These are phyloP conservation scores for Phaeosphaeria sp. DNA, from an alignment of 2,329 filamentous ascomycete species.

Conservation along the genomic window DNA sequence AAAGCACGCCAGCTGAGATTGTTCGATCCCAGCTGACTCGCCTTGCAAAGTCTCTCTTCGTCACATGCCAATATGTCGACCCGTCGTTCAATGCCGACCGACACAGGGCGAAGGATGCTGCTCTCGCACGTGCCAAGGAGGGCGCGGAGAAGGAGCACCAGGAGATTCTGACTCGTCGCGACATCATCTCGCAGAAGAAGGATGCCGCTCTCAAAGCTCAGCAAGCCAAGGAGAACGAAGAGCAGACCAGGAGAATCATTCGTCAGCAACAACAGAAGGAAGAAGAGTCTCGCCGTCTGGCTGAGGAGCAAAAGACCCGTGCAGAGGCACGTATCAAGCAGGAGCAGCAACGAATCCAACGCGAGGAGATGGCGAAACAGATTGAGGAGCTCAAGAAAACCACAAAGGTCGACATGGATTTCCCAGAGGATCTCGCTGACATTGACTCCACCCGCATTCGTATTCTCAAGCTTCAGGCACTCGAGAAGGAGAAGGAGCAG, in stretches of 20 bases:
- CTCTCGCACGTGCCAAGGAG: conserved; percentile 79
- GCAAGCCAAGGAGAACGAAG: conserved; percentile 89
- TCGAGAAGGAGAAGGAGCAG: conserved; percentile 98
- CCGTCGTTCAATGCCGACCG: conserved; percentile 84
- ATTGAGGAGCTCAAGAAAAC: conserved; percentile 93
- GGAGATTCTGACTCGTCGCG: conserved; percentile 83
- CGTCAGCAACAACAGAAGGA: conserved; percentile 88
- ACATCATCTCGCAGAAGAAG: conserved; percentile 95
- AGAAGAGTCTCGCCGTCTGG: conserved; percentile 85
- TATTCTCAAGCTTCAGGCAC: conserved; percentile 90
- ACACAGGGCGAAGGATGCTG: conserved; percentile 77
- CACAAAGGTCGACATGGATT: conserved; percentile 86
- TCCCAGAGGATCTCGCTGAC: conserved; percentile 77
- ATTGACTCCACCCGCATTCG: conserved; percentile 71
- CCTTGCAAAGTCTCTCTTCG: conserved; percentile 86
- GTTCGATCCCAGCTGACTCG: conserved; percentile 93
- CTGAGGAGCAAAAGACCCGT: conserved; percentile 91
- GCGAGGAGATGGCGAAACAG: conserved; percentile 74
- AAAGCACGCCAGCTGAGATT: conserved; percentile 97
- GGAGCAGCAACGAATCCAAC: conserved; percentile 52
- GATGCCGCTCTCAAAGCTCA: conserved; percentile 89
- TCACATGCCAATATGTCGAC: conserved; percentile 96
- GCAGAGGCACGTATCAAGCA: conserved; percentile 84
- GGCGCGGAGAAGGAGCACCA: conserved; percentile 92
- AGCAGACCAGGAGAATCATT: conserved; percentile 84